Percentiles rank a stretch among this genome's conserved stretches.
phyloP scores from a whole-genome alignment of 2,329 filamentous ascomycete species.

The Colletotrichum sp. region DNA sequence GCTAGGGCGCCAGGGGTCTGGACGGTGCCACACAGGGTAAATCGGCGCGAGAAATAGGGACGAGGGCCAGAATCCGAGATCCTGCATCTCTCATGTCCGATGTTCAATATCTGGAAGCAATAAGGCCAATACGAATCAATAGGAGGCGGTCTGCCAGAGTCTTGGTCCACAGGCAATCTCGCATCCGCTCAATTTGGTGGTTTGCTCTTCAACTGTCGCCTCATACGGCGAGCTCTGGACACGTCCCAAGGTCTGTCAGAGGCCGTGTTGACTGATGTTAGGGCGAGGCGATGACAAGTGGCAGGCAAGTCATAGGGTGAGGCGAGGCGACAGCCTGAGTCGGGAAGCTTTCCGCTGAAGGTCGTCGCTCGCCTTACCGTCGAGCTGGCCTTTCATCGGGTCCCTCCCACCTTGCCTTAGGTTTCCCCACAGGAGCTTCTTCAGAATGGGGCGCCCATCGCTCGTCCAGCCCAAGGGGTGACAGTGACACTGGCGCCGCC shows the following conservation, averaged over 20 bases:
- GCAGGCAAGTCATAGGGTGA: not conserved
- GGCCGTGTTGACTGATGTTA: not conserved
- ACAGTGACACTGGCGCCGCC: constrained; percentile 11
- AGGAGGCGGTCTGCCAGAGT: not conserved
- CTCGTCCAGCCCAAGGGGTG: not conserved
- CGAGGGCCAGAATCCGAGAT: not conserved
- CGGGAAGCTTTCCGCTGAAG: not conserved
- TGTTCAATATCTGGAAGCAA: not conserved
- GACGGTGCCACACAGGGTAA: not conserved
- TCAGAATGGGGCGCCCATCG: constrained; percentile 1
- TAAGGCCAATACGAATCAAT: not conserved
- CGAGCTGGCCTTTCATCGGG: not conserved
- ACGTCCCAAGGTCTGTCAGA: not conserved
- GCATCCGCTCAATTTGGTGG: not conserved
- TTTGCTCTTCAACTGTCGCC: not conserved
- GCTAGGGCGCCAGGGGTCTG: constrained; percentile 6
- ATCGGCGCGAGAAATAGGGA: not conserved
- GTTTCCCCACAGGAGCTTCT: constrained; percentile 11
- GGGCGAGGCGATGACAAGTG: not conserved
- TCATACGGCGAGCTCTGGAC: not conserved
- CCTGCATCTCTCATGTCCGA: not conserved
- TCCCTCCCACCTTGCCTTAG: not conserved
- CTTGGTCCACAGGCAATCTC: constrained; percentile 1
- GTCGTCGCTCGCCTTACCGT: not conserved
- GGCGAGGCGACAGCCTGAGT: not conserved